Conservation (phyloP, 2,329 filamentous ascomycete genomes). For the Trichoderma afroharzianum region DNA sequence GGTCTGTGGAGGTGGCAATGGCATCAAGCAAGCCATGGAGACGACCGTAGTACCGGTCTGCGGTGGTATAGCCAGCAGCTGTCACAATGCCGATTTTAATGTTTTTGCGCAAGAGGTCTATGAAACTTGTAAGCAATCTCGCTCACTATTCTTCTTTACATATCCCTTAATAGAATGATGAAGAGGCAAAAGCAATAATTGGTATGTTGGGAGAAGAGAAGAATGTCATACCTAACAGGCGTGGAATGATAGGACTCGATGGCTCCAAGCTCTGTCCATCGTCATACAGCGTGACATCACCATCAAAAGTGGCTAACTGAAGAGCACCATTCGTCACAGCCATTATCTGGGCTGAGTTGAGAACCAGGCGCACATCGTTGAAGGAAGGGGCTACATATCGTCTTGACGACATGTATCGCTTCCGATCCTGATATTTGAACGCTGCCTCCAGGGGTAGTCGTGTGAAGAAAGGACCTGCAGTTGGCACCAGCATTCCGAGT, state of each 20-base stretch:
- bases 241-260: slow-evolving; percentile 71
- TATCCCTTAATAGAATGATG: too few relatives aligned
- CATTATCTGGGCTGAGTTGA: slow-evolving; percentile 95
- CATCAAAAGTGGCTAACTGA: slow-evolving; percentile 91
- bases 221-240: slow-evolving; percentile 45
- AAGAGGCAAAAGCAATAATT: too few relatives aligned
- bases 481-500: slow-evolving; percentile 85
- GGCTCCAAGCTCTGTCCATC: slow-evolving; percentile 77
- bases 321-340: slow-evolving; percentile 76
- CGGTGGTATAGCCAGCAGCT: slow-evolving; percentile 89
- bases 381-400: slow-evolving; percentile 95
- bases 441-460: slow-evolving; percentile 80
- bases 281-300: slow-evolving; percentile 93
- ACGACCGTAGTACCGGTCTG: slow-evolving; percentile 79
- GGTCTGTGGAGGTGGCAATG: slow-evolving; percentile 55
- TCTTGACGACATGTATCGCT: slow-evolving; percentile 81
- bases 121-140: background rate
- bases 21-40: slow-evolving; percentile 84
- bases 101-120: slow-evolving; percentile 68
- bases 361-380: slow-evolving; percentile 88
- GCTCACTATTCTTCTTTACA: too few relatives aligned
- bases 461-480: slow-evolving; percentile 92
- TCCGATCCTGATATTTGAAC: slow-evolving; percentile 84
- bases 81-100: slow-evolving; percentile 94
- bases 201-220: fast-evolving